These are phyloP conservation scores for Ophiostoma sp. DNA, from an alignment of 2,329 filamentous ascomycete species.

Conservation along the genomic window DNA sequence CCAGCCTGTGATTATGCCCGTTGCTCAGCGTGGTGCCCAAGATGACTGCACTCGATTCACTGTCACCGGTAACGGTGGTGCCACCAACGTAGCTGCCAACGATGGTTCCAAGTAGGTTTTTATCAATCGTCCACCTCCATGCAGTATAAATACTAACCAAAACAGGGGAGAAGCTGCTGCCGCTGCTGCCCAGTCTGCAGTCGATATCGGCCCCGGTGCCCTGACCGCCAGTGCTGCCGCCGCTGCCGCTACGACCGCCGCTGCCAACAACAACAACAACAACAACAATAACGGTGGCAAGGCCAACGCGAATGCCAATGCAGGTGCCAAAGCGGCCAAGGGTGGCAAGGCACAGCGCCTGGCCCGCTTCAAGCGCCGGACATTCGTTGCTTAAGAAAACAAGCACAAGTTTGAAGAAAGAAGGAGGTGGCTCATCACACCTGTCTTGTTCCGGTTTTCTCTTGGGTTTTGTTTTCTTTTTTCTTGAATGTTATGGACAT, in stretches of 20 bases:
- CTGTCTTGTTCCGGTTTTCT: background rate
- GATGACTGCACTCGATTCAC: conserved; percentile 43
- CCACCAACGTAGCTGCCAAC: conserved; percentile 30
- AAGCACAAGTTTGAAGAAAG: no score
- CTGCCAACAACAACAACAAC: conserved; percentile 24
- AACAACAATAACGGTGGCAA: conserved; percentile 28
- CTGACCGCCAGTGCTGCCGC: conserved; percentile 23
- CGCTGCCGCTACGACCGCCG: conserved; percentile 23
- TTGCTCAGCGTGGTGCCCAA: conserved; percentile 42
- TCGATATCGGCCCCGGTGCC: conserved; percentile 29
- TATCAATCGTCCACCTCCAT: background rate
- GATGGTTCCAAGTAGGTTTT: conserved; percentile 2
- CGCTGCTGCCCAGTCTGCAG: conserved; percentile 27
- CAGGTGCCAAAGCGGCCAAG: conserved; percentile 25
- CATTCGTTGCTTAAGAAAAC: conserved; percentile 26
- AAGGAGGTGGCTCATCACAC: background rate
- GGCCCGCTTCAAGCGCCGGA: conserved; percentile 26
- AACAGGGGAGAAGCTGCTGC: conserved; percentile 28
- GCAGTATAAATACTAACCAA: background rate
- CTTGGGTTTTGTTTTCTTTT: background rate
- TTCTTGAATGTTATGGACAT: background rate
- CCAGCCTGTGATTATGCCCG: conserved; percentile 41
- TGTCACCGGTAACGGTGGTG: conserved; percentile 31
- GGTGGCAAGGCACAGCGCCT: conserved; percentile 23
- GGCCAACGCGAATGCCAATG: conserved; percentile 28